Evolutionary conservation across 2,329 filamentous ascomycete species (phyloP).

Genomic region (Stagonosporopsis vannaccii): DNA sequence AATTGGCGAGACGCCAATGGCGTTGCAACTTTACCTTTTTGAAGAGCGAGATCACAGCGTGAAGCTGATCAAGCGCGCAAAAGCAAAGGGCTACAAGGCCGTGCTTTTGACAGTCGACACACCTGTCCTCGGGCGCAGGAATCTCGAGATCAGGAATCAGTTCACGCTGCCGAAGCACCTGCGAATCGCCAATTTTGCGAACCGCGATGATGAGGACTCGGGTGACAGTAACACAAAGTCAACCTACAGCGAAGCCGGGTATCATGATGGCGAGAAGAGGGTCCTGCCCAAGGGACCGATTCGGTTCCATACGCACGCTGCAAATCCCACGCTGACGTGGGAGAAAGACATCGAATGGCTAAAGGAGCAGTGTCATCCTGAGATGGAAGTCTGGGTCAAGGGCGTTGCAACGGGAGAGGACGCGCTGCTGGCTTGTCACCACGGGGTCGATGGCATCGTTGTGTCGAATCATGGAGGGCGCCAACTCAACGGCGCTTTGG

Average conservation of each 20-base stretch:
- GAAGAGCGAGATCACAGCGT: slow-evolving; percentile 31
- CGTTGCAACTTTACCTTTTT: slow-evolving; percentile 55
- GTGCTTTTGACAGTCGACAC: slow-evolving; percentile 38
- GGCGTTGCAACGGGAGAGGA: slow-evolving; percentile 53
- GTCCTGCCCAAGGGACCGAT: slow-evolving; percentile 22
- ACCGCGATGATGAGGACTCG: slow-evolving; percentile 7
- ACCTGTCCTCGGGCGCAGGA: slow-evolving; percentile 30
- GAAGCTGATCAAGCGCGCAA: slow-evolving; percentile 33
- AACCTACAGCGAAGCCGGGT: not conserved
- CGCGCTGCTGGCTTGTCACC: slow-evolving; percentile 51
- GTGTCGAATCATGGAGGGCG: slow-evolving; percentile 62
- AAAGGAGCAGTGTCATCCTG: slow-evolving; percentile 26
- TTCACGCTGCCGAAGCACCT: slow-evolving; percentile 34
- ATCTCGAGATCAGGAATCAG: slow-evolving; percentile 37
- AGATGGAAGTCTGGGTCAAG: slow-evolving; percentile 52
- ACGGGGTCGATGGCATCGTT: slow-evolving; percentile 56
- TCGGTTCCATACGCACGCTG: slow-evolving; percentile 30
- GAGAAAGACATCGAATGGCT: slow-evolving; percentile 35
- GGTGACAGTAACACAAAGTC: slow-evolving; percentile 9
- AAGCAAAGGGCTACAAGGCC: slow-evolving; percentile 36
- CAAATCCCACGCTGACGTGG: slow-evolving; percentile 33
- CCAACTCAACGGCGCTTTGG: slow-evolving; percentile 58
- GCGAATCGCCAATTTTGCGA: slow-evolving; percentile 30
- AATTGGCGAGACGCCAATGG: slow-evolving; percentile 47
- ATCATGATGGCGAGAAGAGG: slow-evolving; percentile 13